Base-by-base conservation (phyloP, 2,329 filamentous ascomycete genomes). In the Ophiostoma himal-ulmi region DNA sequence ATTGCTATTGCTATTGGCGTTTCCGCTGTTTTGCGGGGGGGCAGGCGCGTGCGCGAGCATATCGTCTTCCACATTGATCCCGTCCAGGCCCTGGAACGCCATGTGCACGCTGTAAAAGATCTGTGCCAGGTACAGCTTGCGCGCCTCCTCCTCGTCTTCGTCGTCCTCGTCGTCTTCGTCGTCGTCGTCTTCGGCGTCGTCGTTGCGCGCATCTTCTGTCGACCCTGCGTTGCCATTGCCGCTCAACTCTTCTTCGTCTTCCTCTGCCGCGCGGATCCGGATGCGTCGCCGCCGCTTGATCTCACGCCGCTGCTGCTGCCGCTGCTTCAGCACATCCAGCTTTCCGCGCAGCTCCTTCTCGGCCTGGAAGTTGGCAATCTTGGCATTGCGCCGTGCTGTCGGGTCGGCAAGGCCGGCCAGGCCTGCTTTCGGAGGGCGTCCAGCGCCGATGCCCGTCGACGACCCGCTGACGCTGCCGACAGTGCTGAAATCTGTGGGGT, bases 261-360 rank as follows among this genome's bases (percentile, higher is more conserved):
- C 69, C 26, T 52, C 64, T 30, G 22, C 54, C 48, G 39, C 41
- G 3, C 52, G 64, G 5, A 70, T 48, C 37, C 69, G 69, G 14
- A 68, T 39, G 34, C 36, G 34, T 26, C 62, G 62, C 69, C 64
- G 68, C 62, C 69, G 70, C 44, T 57, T 70, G n/a, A 54, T 36
- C 67, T 68, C 68, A 14, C 70, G 69, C n/a, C 69, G 65, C 68
- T 70, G 71, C 11, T 68, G 75, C 60, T 82, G 81, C 60, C 83
- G 81, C 48, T 77, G 77, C 69, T 80, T 79, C 75, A 84, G 79
- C 52, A 77, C 78, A 79, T 93, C 91, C n/a, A 98, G 83, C 78
- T 91, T 94, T 74, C 88, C 85, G 79, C 92, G 93, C 72, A 99
- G 80, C 73, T 91, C 88, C 78, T 95, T 97, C 79, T 98, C 95